Base-by-base conservation (phyloP, 2,329 filamentous ascomycete species). In the Claviceps humidiphila region DNA sequence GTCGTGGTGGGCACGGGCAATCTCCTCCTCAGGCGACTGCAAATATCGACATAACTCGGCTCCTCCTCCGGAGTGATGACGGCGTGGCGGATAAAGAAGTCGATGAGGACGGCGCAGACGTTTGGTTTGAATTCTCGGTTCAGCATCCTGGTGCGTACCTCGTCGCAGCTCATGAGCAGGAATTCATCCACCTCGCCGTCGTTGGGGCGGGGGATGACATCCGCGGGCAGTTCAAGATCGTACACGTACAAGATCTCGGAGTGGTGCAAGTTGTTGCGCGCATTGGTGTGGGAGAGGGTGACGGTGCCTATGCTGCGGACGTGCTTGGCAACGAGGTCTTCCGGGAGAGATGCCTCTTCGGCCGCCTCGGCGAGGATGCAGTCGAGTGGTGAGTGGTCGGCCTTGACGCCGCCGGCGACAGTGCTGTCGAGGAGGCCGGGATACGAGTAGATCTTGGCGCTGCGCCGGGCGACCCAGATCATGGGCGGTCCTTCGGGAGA, bases 171-270 rank as follows among this genome's bases (percentile, higher is more conserved):
- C 80, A 83, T 81, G 57, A 90, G 69, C 57, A 78, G 71, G 62
- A 94, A 95, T 55, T 79, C 77, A 55, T 87, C 81, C 1, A 94
- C 88, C 68, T 95, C 89, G 30, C 82, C 81, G 62, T 94, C 89
- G 11, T 80, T 75, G 0, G 87, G 87, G 57, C 74, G 77, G 0
- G 82, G 85, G 34, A 80, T 64, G 4, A 85, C 73, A 43, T 76
- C 75, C 34, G 56, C 54, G 0, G 70, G 66, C 17, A 94, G 69
- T 64, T 87, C 81, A 45, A 93, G 67, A 60, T 94, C 89, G 66
- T 88, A 93, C 4, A 88, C 74, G 64, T 88, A 91, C 30, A 75
- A 61, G 2, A 74, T 64, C n/a, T 69, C 67, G 5, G 63, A 63
- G 58, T 70, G 68, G 34, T 65, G 58, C 5, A 67, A 58, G 22